Evolutionary conservation across 495 filamentous ascomycete species (phyloP), one percentile per base, ranked within the genome.

Genomic region (Diplogelasinospora grovesii): DNA sequence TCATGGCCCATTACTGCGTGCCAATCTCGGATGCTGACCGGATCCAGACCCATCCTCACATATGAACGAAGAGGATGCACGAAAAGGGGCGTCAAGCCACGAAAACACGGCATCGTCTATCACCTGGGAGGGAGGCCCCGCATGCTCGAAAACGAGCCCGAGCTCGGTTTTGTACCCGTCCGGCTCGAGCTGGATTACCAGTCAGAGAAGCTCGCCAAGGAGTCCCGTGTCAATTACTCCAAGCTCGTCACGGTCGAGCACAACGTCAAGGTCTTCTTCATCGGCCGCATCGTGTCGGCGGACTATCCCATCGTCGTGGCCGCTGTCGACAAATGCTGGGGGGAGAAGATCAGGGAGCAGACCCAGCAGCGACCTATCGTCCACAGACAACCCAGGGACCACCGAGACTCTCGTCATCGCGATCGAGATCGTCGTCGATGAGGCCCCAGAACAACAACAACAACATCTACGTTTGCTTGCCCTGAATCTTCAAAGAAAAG

Each of bases 221-320:
- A 70, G 39, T 73, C 69, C 8, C 65, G 69, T 3, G 61, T 70
- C 18, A 63, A 69, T 43, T 66, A 71, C 22, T 54, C 59, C 5
- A 69, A 67, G 36, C 57, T 74, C 7, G 53, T 59, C 7, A 69
- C 73, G 3, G 61, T 73, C 24, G 68, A 73, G 41, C 69, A 73
- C 53, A 68, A 71, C 34, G 52, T 64, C 39, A 66, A 64, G 42
- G 61, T 69, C 11, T 62, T 60, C 41, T 73, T 74, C 33, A 62
- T 68, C 20, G 55, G 62, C n/a, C 46, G 45, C 4, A 61, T 77
- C 14, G 37, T 40, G 2, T 24, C 37, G 3, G 46, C 49, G 4
- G 54, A 61, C 37, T 56, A 68, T 39, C 41, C 65, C 1, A 47
- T 58, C 19, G 68, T 71, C 25, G 41, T 37, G 18, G 41, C 46